Percentiles rank a stretch among this genome's conserved stretches.
phyloP scores from a whole-genome alignment of 1,284 basidiomycete species.

The Ganoderma sinense region DNA sequence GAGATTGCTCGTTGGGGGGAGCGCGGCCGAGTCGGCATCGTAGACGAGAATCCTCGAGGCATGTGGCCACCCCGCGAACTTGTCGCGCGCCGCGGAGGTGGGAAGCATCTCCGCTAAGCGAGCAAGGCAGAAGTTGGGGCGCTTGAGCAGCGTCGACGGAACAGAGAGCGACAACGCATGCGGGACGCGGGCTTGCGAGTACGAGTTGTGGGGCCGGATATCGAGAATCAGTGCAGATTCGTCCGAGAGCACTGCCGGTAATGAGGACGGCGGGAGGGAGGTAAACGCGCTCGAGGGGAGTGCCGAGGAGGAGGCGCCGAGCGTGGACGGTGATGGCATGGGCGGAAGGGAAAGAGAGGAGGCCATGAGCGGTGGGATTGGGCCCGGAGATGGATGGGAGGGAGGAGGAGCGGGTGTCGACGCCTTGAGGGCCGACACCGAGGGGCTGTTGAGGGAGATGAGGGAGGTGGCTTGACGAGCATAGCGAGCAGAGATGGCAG shows the following conservation, averaged over 20 bases:
- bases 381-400: not conserved
- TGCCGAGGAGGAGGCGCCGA: slow-evolving; percentile 13
- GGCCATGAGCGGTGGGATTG: slow-evolving; percentile 14
- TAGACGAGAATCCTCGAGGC: slow-evolving; percentile 78
- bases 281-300: slow-evolving; percentile 39
- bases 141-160: slow-evolving; percentile 92
- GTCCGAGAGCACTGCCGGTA: slow-evolving; percentile 44
- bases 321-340: slow-evolving; percentile 24
- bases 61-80: slow-evolving; percentile 66
- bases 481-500: slow-evolving; percentile 32
- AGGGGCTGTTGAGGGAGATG: slow-evolving; percentile 26
- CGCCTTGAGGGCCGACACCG: slow-evolving; percentile 9
- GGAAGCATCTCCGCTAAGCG: slow-evolving; percentile 82
- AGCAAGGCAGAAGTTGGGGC: slow-evolving; percentile 82
- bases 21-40: slow-evolving; percentile 75
- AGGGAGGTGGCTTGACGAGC: slow-evolving; percentile 26
- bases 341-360: slow-evolving; percentile 25
- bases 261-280: slow-evolving; percentile 41
- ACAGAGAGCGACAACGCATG: slow-evolving; percentile 89
- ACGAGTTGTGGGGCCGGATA: slow-evolving; percentile 85
- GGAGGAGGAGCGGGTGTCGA: not conserved
- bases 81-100: slow-evolving; percentile 58
- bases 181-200: slow-evolving; percentile 69
- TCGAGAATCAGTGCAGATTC: slow-evolving; percentile 73
- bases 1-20: slow-evolving; percentile 70